These are phyloP conservation scores for Cucurbitaria berberidis DNA, from an alignment of 2,329 filamentous ascomycete species.

Conservation along the genomic window DNA sequence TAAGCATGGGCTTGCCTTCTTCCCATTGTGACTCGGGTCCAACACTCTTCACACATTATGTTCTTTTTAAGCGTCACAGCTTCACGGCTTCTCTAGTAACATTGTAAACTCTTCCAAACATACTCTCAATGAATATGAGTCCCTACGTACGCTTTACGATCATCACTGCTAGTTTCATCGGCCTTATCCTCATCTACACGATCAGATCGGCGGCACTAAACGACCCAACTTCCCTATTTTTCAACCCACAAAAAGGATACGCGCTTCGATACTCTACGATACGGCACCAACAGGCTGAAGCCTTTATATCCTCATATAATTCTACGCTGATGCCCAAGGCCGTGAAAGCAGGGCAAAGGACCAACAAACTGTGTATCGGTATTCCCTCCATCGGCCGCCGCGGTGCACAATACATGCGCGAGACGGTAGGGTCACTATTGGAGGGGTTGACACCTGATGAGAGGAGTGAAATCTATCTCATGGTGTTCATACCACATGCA, in stretches of 20 bases:
- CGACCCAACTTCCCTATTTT: conserved; percentile 37
- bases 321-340: neutral
- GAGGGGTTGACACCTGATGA: conserved; percentile 47
- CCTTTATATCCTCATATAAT: conserved; percentile 17
- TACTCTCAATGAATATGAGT: neutral
- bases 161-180: neutral
- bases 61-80: neutral
- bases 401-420: conserved; percentile 46
- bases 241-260: conserved; percentile 29
- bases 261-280: conserved; percentile 26
- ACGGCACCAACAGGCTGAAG: conserved; percentile 23
- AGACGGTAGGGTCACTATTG: conserved; percentile 50
- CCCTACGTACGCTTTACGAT: neutral
- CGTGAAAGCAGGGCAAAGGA: neutral
- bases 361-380: conserved; percentile 48
- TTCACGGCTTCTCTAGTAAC: neutral
- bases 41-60: neutral
- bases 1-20: neutral
- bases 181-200: conserved; percentile 11
- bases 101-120: too few species aligned
- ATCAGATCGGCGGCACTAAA: conserved; percentile 12
- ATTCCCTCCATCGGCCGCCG: conserved; percentile 49
- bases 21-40: neutral
- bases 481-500: conserved; percentile 51
- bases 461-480: conserved; percentile 47